Evolutionary conservation across 441 rosid species (phyloP).

Genomic region (Breynia disticha): DNA sequence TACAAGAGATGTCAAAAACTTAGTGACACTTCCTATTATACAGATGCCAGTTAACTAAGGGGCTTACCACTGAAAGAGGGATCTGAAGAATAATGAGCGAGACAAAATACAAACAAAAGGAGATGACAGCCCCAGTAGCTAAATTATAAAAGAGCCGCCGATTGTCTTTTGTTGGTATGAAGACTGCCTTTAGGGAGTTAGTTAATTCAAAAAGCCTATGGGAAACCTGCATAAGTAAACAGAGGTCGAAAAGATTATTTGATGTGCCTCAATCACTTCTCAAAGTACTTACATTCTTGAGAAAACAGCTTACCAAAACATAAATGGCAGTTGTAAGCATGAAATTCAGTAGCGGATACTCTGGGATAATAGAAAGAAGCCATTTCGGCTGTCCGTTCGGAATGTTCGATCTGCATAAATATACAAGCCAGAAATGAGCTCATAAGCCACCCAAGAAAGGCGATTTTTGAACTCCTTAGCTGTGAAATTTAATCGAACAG

Average conservation of each 20-base stretch:
- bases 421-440: constrained; percentile 5
- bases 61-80: constrained; percentile 50
- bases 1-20: too few species aligned
- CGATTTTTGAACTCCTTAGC: not conserved
- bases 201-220: constrained; percentile 75
- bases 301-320: constrained; percentile 51
- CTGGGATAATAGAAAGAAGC: constrained; percentile 91
- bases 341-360: constrained; percentile 86
- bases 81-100: constrained; percentile 73
- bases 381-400: constrained; percentile 97
- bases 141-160: constrained; percentile 52
- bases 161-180: constrained; percentile 73
- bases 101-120: constrained; percentile 41
- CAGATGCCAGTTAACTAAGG: not conserved
- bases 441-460: constrained; percentile 1
- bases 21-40: too few species aligned
- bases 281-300: not conserved
- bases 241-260: not conserved
- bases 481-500: too few species aligned
- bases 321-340: constrained; percentile 91
- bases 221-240: constrained; percentile 68
- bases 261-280: not conserved
- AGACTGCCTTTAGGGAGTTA: constrained; percentile 54
- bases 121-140: constrained; percentile 47
- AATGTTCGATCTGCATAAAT: constrained; percentile 51